phyloP scores from a whole-genome alignment of 805 yeast species.

The Cephaloascus albidus region DNA sequence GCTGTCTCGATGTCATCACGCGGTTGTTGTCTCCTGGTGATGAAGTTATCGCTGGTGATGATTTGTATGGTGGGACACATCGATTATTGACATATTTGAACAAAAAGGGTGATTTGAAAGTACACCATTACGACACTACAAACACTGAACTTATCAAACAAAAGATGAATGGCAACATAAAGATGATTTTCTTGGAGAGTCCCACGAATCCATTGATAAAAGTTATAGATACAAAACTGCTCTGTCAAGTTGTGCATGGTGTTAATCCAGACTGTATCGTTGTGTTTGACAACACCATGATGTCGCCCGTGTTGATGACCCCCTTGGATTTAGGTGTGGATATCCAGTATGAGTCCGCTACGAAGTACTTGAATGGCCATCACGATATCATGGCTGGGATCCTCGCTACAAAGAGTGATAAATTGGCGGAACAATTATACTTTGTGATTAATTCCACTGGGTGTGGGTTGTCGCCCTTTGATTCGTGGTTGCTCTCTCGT shows the following conservation, averaged over 20 bases:
- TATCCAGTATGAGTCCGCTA: slow-evolving; percentile 88
- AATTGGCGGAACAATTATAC: slow-evolving; percentile 60
- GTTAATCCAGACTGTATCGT: slow-evolving; percentile 60
- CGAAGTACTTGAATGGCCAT: slow-evolving; percentile 88
- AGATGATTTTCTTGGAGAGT: slow-evolving; percentile 75
- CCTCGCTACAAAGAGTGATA: slow-evolving; percentile 56
- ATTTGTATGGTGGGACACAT: slow-evolving; percentile 90
- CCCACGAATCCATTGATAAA: slow-evolving; percentile 93
- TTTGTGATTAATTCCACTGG: slow-evolving; percentile 86
- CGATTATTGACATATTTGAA: slow-evolving; percentile 68
- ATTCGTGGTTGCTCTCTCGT: slow-evolving; percentile 79
- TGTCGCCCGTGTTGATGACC: slow-evolving; percentile 81
- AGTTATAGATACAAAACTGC: slow-evolving; percentile 68
- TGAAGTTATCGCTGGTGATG: slow-evolving; percentile 90
- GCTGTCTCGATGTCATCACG: slow-evolving; percentile 79
- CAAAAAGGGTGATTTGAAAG: slow-evolving; percentile 53
- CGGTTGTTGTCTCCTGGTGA: slow-evolving; percentile 74
- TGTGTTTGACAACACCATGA: slow-evolving; percentile 94
- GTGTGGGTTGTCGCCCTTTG: slow-evolving; percentile 86
- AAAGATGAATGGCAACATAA: slow-evolving; percentile 48
- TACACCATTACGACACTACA: slow-evolving; percentile 78
- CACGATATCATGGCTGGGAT: slow-evolving; percentile 97
- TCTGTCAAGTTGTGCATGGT: slow-evolving; percentile 57
- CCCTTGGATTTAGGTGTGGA: slow-evolving; percentile 86
- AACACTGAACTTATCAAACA: slow-evolving; percentile 49